Evolutionary conservation across 495 filamentous ascomycete species (phyloP), one percentile per base, ranked within the genome.

Genomic region (Wilcoxina mikolae): DNA sequence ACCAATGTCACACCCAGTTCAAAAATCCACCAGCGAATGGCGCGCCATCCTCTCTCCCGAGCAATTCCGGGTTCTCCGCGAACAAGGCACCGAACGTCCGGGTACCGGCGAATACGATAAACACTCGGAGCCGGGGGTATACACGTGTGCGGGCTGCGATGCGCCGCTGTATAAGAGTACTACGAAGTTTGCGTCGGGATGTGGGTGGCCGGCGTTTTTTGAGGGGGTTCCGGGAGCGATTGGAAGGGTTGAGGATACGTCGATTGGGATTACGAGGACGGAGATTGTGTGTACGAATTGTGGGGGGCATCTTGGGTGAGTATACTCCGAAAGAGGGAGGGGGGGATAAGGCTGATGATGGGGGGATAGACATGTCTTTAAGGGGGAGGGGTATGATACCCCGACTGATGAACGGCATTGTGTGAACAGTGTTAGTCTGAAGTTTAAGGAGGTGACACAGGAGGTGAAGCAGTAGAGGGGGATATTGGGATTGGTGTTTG

Each of bases 191-290:
- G 85, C 85, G 66, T 90, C 85, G 28, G 87, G 87, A 26, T 98
- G 91, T 70, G 91, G 91, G 47, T 98, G 91, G 91, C 91, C 91
- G 0, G 91, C 91, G 9, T 98, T 95, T 68, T 98, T 87, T 57
- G 91, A 98, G 68, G 85, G 80, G 46, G 78, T 95, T 46, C 87
- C 90, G 0, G 89, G 87, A 0, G 91, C 90, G 0, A 87, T 98
- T 33, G 84, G 73, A 26, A 71, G 88, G 52, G 80, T 88, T 64
- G 77, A 77, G 55, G 91, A 98, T 68, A 72, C 68, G 50, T 71
- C 78, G 0, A 77, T 84, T 53, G 91, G 91, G 26, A 94, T 95
- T 86, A 67, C 74, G 60, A 73, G 91, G 53, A 95, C 79, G 43
- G 91, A 98, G 74, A 96, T 98, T 64, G 80, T 87, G 41, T 98